Conservation (phyloP, 2,329 filamentous ascomycete genomes). For the Colletotrichum somersetense region DNA sequence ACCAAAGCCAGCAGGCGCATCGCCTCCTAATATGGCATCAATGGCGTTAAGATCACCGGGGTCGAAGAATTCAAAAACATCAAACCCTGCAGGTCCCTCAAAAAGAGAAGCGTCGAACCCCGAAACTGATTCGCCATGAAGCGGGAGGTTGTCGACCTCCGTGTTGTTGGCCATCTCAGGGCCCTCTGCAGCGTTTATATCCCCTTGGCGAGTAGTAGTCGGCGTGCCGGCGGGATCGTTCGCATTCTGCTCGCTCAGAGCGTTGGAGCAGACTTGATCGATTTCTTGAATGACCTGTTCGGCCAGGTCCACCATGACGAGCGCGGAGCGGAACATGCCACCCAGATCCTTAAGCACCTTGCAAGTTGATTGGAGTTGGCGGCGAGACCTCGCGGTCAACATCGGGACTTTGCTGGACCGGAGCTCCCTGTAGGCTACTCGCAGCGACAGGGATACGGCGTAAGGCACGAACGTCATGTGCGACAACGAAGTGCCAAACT, state of each 20-base stretch:
- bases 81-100: slow-evolving; percentile 36
- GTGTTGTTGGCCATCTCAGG: neutral
- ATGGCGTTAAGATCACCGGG: slow-evolving; percentile 44
- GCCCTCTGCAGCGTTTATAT: neutral
- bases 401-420: slow-evolving; percentile 44
- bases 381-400: slow-evolving; percentile 37
- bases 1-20: slow-evolving; percentile 28
- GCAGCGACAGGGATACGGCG: slow-evolving; percentile 44
- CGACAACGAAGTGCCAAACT: slow-evolving; percentile 43
- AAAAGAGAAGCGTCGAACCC: slow-evolving; percentile 24
- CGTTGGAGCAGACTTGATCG: slow-evolving; percentile 41
- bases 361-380: slow-evolving; percentile 43
- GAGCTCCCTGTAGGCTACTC: slow-evolving; percentile 45
- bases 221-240: slow-evolving; percentile 19
- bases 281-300: slow-evolving; percentile 45
- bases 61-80: slow-evolving; percentile 45
- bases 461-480: slow-evolving; percentile 46
- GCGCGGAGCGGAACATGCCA: slow-evolving; percentile 44
- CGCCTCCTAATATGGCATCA: slow-evolving; percentile 43
- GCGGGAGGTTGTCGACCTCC: neutral
- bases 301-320: slow-evolving; percentile 44
- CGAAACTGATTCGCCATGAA: neutral
- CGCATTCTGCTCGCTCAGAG: slow-evolving; percentile 31
- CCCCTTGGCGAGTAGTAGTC: slow-evolving; percentile 28
- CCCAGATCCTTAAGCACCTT: slow-evolving; percentile 43